Evolutionary conservation across 2,329 filamentous ascomycete species (phyloP).

Genomic region (Penicillium corylophilum): DNA sequence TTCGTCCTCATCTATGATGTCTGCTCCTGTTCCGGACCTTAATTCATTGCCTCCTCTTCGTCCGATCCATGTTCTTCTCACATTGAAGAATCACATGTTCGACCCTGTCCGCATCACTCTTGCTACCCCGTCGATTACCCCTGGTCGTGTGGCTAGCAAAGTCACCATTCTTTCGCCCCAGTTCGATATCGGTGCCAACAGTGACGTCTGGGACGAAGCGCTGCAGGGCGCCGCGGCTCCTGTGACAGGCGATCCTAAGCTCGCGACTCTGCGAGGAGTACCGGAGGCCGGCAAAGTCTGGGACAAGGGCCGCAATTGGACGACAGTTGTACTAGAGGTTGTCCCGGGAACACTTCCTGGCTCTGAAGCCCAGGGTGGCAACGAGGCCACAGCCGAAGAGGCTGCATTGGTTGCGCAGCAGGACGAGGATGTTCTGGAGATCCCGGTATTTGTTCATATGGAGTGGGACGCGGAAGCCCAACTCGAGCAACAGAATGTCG

Average conservation of each 20-base stretch:
- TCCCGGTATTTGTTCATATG: slow-evolving; percentile 88
- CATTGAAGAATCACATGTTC: slow-evolving; percentile 91
- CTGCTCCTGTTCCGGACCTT: slow-evolving; percentile 40
- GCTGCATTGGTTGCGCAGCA: slow-evolving; percentile 38
- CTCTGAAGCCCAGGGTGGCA: slow-evolving; percentile 28
- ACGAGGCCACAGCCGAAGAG: slow-evolving; percentile 32
- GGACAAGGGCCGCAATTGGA: slow-evolving; percentile 92
- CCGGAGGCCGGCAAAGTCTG: slow-evolving; percentile 94
- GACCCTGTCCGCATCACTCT: slow-evolving; percentile 84
- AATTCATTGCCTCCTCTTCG: slow-evolving; percentile 49
- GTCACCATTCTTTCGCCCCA: slow-evolving; percentile 93
- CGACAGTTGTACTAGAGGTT: slow-evolving; percentile 88
- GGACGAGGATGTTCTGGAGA: slow-evolving; percentile 72
- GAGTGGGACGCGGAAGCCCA: slow-evolving; percentile 76
- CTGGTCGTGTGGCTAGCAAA: slow-evolving; percentile 71
- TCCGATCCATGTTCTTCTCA: slow-evolving; percentile 77
- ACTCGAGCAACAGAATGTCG: slow-evolving; percentile 35
- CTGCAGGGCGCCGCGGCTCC: slow-evolving; percentile 55
- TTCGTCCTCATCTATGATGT: slow-evolving; percentile 24
- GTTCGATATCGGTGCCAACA: slow-evolving; percentile 92
- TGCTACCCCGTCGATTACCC: slow-evolving; percentile 76
- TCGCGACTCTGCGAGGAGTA: slow-evolving; percentile 44
- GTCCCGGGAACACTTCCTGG: slow-evolving; percentile 57
- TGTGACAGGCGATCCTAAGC: slow-evolving; percentile 35
- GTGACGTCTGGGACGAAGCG: slow-evolving; percentile 91